These are phyloP conservation scores for Talinum fruticosum DNA, from an alignment of 148 eudicot genomes.

Conservation along the genomic window DNA sequence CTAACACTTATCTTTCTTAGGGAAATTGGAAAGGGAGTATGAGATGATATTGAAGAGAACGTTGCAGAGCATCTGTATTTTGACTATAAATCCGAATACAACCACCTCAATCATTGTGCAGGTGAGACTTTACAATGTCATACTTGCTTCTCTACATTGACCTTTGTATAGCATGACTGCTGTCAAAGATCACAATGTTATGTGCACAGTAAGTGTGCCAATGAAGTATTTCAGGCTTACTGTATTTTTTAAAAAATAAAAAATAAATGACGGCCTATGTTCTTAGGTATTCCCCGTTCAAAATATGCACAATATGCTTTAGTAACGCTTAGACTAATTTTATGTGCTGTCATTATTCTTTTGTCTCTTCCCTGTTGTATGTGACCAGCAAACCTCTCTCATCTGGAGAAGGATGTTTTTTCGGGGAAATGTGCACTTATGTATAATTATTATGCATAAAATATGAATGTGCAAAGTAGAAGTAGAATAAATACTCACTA, in stretches of 20 bases:
- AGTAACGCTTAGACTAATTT: neutral
- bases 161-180: neutral
- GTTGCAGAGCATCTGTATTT: conserved; percentile 80
- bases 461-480: neutral
- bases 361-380: neutral
- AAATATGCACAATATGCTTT: neutral
- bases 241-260: too few species aligned
- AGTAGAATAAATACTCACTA: neutral
- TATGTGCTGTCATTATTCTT: neutral
- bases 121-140: conserved; percentile 36
- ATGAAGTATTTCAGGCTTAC: neutral
- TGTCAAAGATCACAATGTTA: neutral
- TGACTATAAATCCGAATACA: conserved; percentile 75
- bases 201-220: neutral
- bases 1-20: conserved; percentile 32
- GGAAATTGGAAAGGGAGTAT: conserved; percentile 77
- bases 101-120: conserved; percentile 79
- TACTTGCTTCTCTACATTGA: neutral
- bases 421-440: neutral
- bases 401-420: neutral
- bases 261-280: neutral
- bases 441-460: neutral
- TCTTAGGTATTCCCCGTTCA: neutral
- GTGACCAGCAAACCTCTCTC: neutral
- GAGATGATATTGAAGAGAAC: conserved; percentile 91